Percentiles rank a stretch among this genome's conserved stretches.
Evolutionary conservation across 2,329 filamentous ascomycete species (phyloP).

Genomic region (Trichoderma sp.): DNA sequence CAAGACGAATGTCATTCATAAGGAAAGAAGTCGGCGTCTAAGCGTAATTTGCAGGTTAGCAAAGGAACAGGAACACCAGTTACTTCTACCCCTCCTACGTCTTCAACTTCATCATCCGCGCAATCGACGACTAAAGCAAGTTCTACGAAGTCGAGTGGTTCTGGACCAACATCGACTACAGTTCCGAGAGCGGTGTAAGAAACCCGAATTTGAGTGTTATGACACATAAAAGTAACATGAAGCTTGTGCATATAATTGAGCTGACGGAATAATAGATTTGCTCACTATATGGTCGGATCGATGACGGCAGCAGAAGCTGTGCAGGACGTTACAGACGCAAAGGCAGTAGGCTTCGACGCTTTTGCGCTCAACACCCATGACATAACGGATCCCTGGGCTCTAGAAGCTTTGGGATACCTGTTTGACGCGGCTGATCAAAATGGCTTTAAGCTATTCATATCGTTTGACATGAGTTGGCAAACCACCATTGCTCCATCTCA

Average conservation of each 20-base stretch:
- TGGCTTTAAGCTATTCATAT: constrained; percentile 20
- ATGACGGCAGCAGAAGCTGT: constrained; percentile 11
- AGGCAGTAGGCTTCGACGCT: constrained; percentile 18
- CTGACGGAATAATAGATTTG: background rate
- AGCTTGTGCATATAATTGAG: background rate
- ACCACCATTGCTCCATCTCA: constrained; percentile 3
- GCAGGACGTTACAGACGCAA: constrained; percentile 2
- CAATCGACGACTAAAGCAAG: constrained; percentile 1
- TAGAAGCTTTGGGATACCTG: background rate
- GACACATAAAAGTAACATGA: background rate
- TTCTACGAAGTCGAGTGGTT: constrained; percentile 10
- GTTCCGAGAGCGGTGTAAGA: constrained; percentile 22
- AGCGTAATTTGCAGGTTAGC: background rate
- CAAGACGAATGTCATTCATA: background rate
- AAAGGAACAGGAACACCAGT: constrained; percentile 11
- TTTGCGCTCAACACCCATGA: constrained; percentile 23
- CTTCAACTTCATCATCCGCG: background rate
- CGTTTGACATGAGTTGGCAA: constrained; percentile 23
- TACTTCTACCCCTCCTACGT: constrained; percentile 6
- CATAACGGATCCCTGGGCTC: constrained; percentile 17
- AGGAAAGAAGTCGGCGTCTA: background rate
- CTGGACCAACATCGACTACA: background rate
- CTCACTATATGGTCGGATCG: constrained; percentile 19
- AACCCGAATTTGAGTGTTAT: background rate
- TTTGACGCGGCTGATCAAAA: constrained; percentile 14